Evolutionary conservation across 2,329 filamentous ascomycete genomes (phyloP).

Genomic region (Phialocephala sp.): DNA sequence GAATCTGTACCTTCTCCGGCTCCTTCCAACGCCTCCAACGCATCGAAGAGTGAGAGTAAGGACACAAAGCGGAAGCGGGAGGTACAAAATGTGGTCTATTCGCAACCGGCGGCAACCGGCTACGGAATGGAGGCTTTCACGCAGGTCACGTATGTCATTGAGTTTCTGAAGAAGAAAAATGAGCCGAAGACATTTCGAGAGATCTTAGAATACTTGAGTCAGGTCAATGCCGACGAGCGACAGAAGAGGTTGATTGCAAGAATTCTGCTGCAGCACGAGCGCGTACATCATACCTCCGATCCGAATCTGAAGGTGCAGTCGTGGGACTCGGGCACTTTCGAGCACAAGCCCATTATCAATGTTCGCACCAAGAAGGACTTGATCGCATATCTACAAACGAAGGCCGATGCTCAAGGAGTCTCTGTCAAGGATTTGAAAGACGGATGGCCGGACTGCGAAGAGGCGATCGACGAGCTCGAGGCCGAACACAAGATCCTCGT

Average conservation of each 20-base stretch:
- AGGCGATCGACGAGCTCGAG: conserved; percentile 80
- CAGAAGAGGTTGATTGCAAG: conserved; percentile 68
- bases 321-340: conserved; percentile 74
- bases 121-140: conserved; percentile 83
- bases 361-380: conserved; percentile 81
- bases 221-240: conserved; percentile 65
- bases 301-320: conserved; percentile 67
- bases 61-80: conserved; percentile 70
- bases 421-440: conserved; percentile 92
- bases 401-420: conserved; percentile 80
- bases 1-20: conserved; percentile 67
- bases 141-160: conserved; percentile 85
- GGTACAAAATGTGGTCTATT: conserved; percentile 66
- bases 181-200: conserved; percentile 73
- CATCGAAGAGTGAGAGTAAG: conserved; percentile 59
- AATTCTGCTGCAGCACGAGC: conserved; percentile 69
- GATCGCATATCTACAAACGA: conserved; percentile 79
- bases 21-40: conserved; percentile 59
- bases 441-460: conserved; percentile 87
- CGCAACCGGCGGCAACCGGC: conserved; percentile 76
- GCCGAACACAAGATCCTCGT: conserved; percentile 80
- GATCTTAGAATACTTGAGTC: conserved; percentile 80
- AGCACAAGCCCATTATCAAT: conserved; percentile 82
- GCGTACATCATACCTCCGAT: conserved; percentile 62
- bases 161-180: conserved; percentile 78